Conservation (phyloP, 2,329 filamentous ascomycete species). For the Fusarium mundagurra region DNA sequence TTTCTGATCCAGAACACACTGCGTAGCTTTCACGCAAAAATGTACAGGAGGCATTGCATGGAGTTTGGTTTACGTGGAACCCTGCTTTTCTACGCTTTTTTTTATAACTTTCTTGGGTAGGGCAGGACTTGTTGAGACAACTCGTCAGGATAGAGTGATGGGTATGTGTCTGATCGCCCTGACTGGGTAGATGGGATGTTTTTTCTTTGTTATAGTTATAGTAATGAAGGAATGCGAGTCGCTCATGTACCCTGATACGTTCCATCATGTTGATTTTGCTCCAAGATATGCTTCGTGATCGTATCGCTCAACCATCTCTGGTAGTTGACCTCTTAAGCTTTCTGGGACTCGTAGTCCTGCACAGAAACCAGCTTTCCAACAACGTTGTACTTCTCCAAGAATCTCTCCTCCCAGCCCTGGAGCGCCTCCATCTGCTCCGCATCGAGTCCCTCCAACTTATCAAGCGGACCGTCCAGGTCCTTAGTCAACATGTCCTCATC, state of each 20-base stretch:
- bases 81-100: slow-evolving; percentile 23
- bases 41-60: slow-evolving; percentile 49
- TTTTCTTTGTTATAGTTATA: slow-evolving; percentile 33
- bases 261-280: background rate
- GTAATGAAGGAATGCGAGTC: slow-evolving; percentile 36
- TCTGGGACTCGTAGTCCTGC: slow-evolving; percentile 48
- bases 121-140: slow-evolving; percentile 22
- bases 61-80: slow-evolving; percentile 45
- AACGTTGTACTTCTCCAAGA: slow-evolving; percentile 93
- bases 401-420: slow-evolving; percentile 92
- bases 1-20: slow-evolving; percentile 10
- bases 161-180: slow-evolving; percentile 5
- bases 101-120: slow-evolving; percentile 27
- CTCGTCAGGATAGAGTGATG: slow-evolving; percentile 25
- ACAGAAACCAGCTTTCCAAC: slow-evolving; percentile 82
- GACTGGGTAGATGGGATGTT: slow-evolving; percentile 5
- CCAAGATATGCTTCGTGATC: background rate
- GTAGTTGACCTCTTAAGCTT: slow-evolving; percentile 10
- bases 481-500: slow-evolving; percentile 95
- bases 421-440: slow-evolving; percentile 83
- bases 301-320: background rate
- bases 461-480: slow-evolving; percentile 85
- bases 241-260: slow-evolving; percentile 3
- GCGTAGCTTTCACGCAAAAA: slow-evolving; percentile 35
- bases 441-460: slow-evolving; percentile 77